Evolutionary conservation across 1,139 yeast genomes (phyloP).

Genomic region (Saccharomyces hybrid): DNA sequence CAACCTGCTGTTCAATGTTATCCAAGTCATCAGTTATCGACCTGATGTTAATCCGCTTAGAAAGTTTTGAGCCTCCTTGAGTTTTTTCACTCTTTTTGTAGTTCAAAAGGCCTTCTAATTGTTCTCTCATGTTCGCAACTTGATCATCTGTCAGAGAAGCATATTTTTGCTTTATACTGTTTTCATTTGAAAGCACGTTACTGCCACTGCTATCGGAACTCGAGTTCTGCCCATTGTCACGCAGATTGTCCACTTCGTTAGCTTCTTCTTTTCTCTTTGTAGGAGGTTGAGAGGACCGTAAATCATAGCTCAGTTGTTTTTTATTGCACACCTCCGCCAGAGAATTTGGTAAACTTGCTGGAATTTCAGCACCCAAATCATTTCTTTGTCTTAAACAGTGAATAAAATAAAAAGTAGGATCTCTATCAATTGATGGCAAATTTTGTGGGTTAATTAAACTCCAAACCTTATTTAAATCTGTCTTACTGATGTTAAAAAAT

Average conservation of each 20-base stretch:
- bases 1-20: conserved; percentile 48
- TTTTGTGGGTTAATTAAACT: conserved; percentile 86
- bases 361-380: conserved; percentile 70
- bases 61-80: conserved; percentile 9
- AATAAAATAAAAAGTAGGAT: conserved; percentile 80
- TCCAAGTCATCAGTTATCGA: conserved; percentile 40
- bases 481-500: conserved; percentile 63
- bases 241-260: not conserved
- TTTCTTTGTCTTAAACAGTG: conserved; percentile 89
- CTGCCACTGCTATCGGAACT: conserved; percentile 20
- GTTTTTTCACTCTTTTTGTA: conserved; percentile 39
- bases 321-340: conserved; percentile 87
- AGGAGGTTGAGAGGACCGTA: conserved; percentile 46
- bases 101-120: conserved; percentile 71
- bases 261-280: conserved; percentile 21
- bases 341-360: conserved; percentile 91
- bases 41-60: conserved; percentile 23
- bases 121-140: conserved; percentile 51
- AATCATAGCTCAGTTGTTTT: conserved; percentile 70
- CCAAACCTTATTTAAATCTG: conserved; percentile 93
- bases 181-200: conserved; percentile 5
- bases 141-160: conserved; percentile 44
- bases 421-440: conserved; percentile 82
- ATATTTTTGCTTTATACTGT: conserved; percentile 40
- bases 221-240: conserved; percentile 5